A percentile compares a stretch with the other conserved stretches of the same genome.
Evolutionary conservation across 1,284 basidiomycete species (phyloP).

Genomic region (Ustilago nuda): DNA sequence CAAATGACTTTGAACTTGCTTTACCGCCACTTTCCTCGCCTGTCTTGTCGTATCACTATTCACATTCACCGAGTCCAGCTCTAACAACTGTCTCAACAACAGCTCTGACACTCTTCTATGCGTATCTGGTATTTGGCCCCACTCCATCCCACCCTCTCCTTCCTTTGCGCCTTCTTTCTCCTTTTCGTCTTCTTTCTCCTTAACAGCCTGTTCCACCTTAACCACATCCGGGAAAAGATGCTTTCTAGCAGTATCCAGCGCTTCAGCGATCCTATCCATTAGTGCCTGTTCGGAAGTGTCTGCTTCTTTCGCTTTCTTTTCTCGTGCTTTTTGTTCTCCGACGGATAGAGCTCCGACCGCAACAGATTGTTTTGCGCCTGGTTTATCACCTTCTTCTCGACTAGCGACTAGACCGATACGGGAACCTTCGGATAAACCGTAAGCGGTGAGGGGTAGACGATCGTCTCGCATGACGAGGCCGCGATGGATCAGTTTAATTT

Average conservation of each 20-base stretch:
- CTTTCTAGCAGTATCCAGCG: slow-evolving; percentile 32
- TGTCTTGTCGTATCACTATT: slow-evolving; percentile 59
- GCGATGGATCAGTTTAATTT: slow-evolving; percentile 58
- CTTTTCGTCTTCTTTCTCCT: not conserved
- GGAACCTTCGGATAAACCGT: slow-evolving; percentile 58
- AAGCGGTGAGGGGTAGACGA: slow-evolving; percentile 52
- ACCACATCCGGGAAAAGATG: slow-evolving; percentile 61
- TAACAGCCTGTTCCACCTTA: slow-evolving; percentile 50
- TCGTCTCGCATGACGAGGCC: slow-evolving; percentile 65
- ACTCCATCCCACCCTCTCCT: not conserved
- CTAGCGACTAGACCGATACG: slow-evolving; percentile 59
- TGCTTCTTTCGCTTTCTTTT: slow-evolving; percentile 36
- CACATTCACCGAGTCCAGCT: slow-evolving; percentile 59
- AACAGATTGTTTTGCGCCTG: slow-evolving; percentile 34
- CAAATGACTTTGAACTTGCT: slow-evolving; percentile 62
- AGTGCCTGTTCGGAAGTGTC: slow-evolving; percentile 53
- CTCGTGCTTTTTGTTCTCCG: slow-evolving; percentile 50
- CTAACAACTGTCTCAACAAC: slow-evolving; percentile 60
- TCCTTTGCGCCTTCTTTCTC: not conserved
- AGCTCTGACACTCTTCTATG: slow-evolving; percentile 63
- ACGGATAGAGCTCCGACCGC: slow-evolving; percentile 25
- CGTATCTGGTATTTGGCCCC: slow-evolving; percentile 35
- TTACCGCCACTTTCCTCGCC: slow-evolving; percentile 63
- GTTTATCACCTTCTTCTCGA: slow-evolving; percentile 46
- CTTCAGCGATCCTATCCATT: slow-evolving; percentile 54